A percentile compares a stretch with the other conserved stretches of the same genome.
Conservation (phyloP, 1,139 yeast genomes). For the Komagataea norvegica region DNA sequence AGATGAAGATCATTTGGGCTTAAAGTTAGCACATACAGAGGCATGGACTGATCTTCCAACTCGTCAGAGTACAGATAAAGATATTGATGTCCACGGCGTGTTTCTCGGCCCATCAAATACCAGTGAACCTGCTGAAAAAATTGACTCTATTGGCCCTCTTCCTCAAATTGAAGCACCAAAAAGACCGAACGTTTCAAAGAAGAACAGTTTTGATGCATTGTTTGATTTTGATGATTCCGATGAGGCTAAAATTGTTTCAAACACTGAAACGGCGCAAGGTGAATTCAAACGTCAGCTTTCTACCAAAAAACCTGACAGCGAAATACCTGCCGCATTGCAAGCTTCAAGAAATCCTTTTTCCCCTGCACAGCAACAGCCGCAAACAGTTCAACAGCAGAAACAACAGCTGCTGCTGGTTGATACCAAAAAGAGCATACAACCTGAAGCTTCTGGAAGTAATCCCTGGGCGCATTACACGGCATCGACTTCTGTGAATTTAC, state of each 20-base stretch:
- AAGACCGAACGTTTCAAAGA: conserved; percentile 2
- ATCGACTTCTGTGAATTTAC: too few species aligned
- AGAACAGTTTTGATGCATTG: conserved; percentile 17
- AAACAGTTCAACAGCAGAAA: not conserved
- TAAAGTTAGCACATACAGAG: conserved; percentile 20
- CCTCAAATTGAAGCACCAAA: conserved; percentile 1
- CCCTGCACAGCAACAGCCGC: conserved; percentile 7
- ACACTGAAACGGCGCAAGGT: too few species aligned
- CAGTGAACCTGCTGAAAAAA: not conserved
- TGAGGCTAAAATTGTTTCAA: too few species aligned
- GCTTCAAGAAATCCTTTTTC: conserved; percentile 22
- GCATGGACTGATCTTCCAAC: conserved; percentile 20
- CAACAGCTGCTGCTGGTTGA: too few species aligned
- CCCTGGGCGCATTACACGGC: conserved; percentile 22
- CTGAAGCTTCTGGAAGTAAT: conserved; percentile 22
- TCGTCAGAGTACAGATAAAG: not conserved
- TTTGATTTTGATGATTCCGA: conserved; percentile 18
- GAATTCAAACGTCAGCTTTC: not conserved
- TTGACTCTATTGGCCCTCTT: conserved; percentile 3
- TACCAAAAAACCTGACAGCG: not conserved
- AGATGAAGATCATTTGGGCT: conserved; percentile 11
- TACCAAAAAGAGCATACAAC: conserved; percentile 7
- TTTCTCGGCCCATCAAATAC: conserved; percentile 10
- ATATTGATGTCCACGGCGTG: conserved; percentile 19
- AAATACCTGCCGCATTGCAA: not conserved